Conservation (phyloP, 208 protist species). For the Jaenimonas drosophilae region DNA sequence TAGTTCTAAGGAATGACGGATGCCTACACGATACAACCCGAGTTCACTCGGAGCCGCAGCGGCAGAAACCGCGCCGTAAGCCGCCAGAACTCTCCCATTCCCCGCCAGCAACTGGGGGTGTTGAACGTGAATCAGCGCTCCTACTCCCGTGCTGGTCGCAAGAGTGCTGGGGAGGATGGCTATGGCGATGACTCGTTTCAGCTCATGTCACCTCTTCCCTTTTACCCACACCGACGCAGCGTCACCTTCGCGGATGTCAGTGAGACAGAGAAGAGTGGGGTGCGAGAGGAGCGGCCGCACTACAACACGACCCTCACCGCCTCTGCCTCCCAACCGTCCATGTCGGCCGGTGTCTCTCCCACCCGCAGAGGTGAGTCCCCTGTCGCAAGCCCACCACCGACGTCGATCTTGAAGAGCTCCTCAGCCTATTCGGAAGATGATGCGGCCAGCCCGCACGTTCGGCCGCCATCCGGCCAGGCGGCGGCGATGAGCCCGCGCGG, state of each 20-base stretch:
- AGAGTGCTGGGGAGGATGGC: constrained; percentile 25
- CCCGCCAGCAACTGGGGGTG: constrained; percentile 54
- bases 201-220: constrained; percentile 69
- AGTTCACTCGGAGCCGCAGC: constrained; percentile 9
- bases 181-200: constrained; percentile 48
- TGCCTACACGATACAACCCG: too few relatives aligned
- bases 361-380: too few relatives aligned
- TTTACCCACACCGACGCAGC: constrained; percentile 69
- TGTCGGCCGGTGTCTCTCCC: constrained; percentile 18
- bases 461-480: background rate
- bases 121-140: constrained; percentile 77
- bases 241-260: constrained; percentile 67
- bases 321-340: constrained; percentile 11
- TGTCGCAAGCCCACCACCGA: constrained; percentile 31
- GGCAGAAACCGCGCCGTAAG: constrained; percentile 4
- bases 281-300: constrained; percentile 67
- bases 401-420: constrained; percentile 36
- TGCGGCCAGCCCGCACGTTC: constrained; percentile 2
- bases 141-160: constrained; percentile 66
- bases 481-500: background rate
- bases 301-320: constrained; percentile 39
- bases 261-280: constrained; percentile 1
- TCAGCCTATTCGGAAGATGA: constrained; percentile 12
- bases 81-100: constrained; percentile 46
- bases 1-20: background rate